These are phyloP conservation scores for Ceratobasidium sp. DNA, from an alignment of 1,284 basidiomycete genomes.

Conservation along the genomic window DNA sequence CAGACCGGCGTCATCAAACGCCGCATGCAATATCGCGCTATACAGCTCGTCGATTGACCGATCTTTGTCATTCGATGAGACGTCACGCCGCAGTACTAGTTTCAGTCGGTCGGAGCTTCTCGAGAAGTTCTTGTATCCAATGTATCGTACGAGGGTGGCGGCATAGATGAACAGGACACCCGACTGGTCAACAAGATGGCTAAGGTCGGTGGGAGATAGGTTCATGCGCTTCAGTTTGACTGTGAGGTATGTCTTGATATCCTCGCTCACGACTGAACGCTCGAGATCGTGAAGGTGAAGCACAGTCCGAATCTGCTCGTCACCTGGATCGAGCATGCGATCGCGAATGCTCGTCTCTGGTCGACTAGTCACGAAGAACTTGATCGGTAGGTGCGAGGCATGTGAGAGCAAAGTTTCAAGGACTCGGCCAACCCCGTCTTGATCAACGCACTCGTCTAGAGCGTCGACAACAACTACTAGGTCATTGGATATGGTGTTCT, in stretches of 20 bases:
- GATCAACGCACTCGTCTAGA: conserved; percentile 41
- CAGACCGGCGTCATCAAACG: neutral
- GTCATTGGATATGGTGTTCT: neutral
- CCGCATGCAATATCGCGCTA: neutral
- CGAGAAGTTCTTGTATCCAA: neutral
- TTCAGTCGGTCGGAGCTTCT: neutral
- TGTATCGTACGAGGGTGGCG: conserved; percentile 13
- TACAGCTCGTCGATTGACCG: neutral
- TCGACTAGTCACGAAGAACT: conserved; percentile 45
- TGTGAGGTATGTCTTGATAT: conserved; percentile 41
- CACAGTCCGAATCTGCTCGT: neutral
- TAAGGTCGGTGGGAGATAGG: neutral
- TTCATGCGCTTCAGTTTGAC: neutral
- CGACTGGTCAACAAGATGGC: neutral
- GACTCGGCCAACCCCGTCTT: conserved; percentile 1
- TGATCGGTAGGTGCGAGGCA: conserved; percentile 10
- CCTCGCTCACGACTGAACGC: conserved; percentile 30
- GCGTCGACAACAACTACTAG: conserved; percentile 44
- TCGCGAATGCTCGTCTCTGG: conserved; percentile 38
- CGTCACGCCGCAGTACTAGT: neutral
- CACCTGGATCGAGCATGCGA: neutral
- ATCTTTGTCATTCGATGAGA: neutral
- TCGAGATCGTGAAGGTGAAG: conserved; percentile 42
- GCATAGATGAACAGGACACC: conserved; percentile 22
- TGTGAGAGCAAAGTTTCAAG: conserved; percentile 4